These are phyloP conservation scores for Ophiostoma montium DNA, from an alignment of 2,329 filamentous ascomycete genomes.

Conservation along the genomic window DNA sequence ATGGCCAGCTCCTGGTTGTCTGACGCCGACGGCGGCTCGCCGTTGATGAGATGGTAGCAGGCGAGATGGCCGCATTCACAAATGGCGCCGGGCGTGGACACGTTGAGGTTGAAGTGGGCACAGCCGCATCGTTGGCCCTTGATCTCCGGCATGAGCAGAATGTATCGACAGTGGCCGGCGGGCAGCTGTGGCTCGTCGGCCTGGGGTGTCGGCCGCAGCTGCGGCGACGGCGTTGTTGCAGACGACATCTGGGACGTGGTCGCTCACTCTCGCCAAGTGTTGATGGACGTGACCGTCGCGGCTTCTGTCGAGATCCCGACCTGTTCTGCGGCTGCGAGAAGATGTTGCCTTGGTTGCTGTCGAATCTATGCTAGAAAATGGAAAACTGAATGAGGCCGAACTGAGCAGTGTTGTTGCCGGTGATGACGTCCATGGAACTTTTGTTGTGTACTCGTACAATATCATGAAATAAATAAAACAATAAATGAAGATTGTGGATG, in stretches of 20 bases:
- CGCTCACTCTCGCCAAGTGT: not conserved
- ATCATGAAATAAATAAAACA: too few species aligned
- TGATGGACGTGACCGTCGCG: not conserved
- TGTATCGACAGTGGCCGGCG: conserved; percentile 44
- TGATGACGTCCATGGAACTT: conserved; percentile 14
- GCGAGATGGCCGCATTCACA: conserved; percentile 47
- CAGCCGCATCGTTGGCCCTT: conserved; percentile 46
- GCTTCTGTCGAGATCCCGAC: not conserved
- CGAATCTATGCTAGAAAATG: conserved; percentile 4
- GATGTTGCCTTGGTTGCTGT: not conserved
- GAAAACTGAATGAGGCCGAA: not conserved
- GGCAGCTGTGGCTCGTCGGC: conserved; percentile 35
- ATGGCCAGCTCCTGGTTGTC: conserved; percentile 34
- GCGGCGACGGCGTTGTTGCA: conserved; percentile 19
- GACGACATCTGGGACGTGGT: conserved; percentile 11
- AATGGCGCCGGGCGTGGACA: conserved; percentile 35
- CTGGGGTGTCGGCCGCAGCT: conserved; percentile 15
- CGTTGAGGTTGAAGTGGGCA: conserved; percentile 41
- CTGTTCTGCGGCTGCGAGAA: not conserved
- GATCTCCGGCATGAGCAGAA: conserved; percentile 40
- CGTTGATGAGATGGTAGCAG: conserved; percentile 41
- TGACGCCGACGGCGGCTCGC: conserved; percentile 23
- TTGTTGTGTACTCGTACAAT: too few species aligned
- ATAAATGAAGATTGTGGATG: not conserved
- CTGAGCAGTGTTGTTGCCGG: conserved; percentile 1